A percentile compares a stretch with the other conserved stretches of the same genome.
Evolutionary conservation across 1,284 basidiomycete species (phyloP).

Genomic region (Ceraceosorus bombacis): DNA sequence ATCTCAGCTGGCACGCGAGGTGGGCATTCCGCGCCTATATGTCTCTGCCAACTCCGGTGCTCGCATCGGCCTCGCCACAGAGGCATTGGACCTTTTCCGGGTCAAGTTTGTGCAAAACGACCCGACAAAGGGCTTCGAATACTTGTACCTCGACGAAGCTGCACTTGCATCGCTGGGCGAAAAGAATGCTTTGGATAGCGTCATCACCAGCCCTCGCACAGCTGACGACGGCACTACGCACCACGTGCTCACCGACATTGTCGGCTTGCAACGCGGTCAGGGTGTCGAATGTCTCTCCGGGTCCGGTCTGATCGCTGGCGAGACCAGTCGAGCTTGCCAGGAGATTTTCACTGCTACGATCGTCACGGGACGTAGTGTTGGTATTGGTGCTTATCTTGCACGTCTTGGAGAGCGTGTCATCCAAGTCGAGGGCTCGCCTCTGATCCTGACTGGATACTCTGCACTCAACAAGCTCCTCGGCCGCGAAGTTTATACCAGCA

Average conservation of each 20-base stretch:
- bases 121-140: slow-evolving; percentile 92
- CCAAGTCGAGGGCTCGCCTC: slow-evolving; percentile 97
- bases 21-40: slow-evolving; percentile 15
- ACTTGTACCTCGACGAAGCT: slow-evolving; percentile 69
- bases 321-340: slow-evolving; percentile 95
- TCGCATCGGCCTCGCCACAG: slow-evolving; percentile 90
- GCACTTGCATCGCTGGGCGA: slow-evolving; percentile 55
- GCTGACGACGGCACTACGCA: slow-evolving; percentile 77
- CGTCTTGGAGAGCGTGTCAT: slow-evolving; percentile 95
- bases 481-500: slow-evolving; percentile 97
- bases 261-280: slow-evolving; percentile 91
- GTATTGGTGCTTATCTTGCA: slow-evolving; percentile 98
- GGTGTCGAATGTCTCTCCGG: slow-evolving; percentile 94
- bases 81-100: slow-evolving; percentile 79
- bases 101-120: slow-evolving; percentile 77
- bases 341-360: slow-evolving; percentile 99
- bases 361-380: slow-evolving; percentile 95
- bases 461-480: slow-evolving; percentile 99
- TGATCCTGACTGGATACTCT: slow-evolving; percentile 93
- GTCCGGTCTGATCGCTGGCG: slow-evolving; percentile 95
- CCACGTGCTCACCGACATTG: slow-evolving; percentile 91
- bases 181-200: slow-evolving; percentile 56
- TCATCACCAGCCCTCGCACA: slow-evolving; percentile 69
- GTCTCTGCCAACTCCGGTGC: slow-evolving; percentile 14
- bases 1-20: slow-evolving; percentile 84